phyloP scores from a whole-genome alignment of 495 filamentous ascomycete species.

The Beverwykella pulmonaria region DNA sequence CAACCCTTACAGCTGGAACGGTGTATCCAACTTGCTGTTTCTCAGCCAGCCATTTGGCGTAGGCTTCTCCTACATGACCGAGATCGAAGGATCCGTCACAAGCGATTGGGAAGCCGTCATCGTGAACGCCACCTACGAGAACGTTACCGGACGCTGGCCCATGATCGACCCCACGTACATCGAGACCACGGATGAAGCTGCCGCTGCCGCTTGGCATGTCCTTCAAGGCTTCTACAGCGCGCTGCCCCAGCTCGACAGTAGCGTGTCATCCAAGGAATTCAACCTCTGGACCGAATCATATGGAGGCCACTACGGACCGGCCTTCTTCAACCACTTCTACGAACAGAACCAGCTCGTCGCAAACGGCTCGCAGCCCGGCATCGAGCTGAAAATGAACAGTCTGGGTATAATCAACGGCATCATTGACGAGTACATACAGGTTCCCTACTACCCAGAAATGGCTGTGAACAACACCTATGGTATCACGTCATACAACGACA shows the following conservation, averaged over 20 bases:
- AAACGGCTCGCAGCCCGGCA: slow-evolving; percentile 51
- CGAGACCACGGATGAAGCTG: slow-evolving; percentile 56
- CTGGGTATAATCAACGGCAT: slow-evolving; percentile 66
- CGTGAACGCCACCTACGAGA: slow-evolving; percentile 46
- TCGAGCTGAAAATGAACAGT: slow-evolving; percentile 59
- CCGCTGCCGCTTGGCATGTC: slow-evolving; percentile 48
- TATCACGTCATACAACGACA: slow-evolving; percentile 64
- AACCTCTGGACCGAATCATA: slow-evolving; percentile 62
- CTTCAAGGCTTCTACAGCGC: slow-evolving; percentile 52
- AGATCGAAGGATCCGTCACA: slow-evolving; percentile 40
- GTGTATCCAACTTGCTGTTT: slow-evolving; percentile 74
- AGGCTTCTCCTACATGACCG: slow-evolving; percentile 60
- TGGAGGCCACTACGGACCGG: slow-evolving; percentile 54
- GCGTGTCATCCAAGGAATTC: slow-evolving; percentile 51
- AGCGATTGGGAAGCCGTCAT: slow-evolving; percentile 48
- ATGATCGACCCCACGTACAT: slow-evolving; percentile 42
- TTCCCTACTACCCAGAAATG: slow-evolving; percentile 65
- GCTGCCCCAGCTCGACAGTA: slow-evolving; percentile 45
- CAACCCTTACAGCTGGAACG: slow-evolving; percentile 71
- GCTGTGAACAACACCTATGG: slow-evolving; percentile 78
- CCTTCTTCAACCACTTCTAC: slow-evolving; percentile 63
- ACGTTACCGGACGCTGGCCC: slow-evolving; percentile 54
- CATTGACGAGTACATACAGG: slow-evolving; percentile 72
- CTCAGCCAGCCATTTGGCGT: slow-evolving; percentile 69
- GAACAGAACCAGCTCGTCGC: slow-evolving; percentile 60